Evolutionary conservation across 257 asterid genomes (phyloP).

Genomic region (Solanum etuberosum): DNA sequence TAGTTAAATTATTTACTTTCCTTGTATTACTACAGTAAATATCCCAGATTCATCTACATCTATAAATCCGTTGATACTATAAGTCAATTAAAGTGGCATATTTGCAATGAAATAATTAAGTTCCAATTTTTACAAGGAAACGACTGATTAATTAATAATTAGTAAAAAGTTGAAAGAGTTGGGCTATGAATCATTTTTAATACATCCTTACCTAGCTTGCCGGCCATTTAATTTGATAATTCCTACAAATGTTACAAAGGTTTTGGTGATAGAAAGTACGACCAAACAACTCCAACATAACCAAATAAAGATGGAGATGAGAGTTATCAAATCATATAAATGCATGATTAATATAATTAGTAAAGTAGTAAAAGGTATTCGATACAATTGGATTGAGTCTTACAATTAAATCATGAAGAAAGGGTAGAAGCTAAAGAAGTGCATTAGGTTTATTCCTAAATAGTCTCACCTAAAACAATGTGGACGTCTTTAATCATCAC

Average conservation of each 20-base stretch:
- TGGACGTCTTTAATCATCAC: constrained; percentile 1
- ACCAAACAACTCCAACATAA: background rate
- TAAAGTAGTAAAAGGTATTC: background rate
- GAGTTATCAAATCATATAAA: background rate
- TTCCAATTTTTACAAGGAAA: background rate
- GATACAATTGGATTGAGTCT: background rate
- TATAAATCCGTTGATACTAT: background rate
- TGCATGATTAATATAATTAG: background rate
- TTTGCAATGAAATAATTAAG: background rate
- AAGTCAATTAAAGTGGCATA: background rate
- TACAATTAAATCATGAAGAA: background rate
- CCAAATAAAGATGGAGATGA: background rate
- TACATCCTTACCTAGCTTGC: too few species aligned
- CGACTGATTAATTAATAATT: background rate
- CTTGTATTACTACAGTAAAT: too few species aligned
- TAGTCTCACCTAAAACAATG: constrained; percentile 15
- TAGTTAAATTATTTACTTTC: too few species aligned
- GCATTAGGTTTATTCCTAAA: background rate
- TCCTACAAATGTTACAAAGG: background rate
- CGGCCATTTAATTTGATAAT: too few species aligned
- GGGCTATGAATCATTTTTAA: background rate
- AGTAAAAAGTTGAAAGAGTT: background rate
- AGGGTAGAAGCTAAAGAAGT: background rate
- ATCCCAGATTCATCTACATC: too few species aligned
- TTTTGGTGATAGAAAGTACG: background rate